These are phyloP conservation scores for Rubroboletus satanas DNA, from an alignment of 768 basidiomycete genomes.

Conservation along the genomic window DNA sequence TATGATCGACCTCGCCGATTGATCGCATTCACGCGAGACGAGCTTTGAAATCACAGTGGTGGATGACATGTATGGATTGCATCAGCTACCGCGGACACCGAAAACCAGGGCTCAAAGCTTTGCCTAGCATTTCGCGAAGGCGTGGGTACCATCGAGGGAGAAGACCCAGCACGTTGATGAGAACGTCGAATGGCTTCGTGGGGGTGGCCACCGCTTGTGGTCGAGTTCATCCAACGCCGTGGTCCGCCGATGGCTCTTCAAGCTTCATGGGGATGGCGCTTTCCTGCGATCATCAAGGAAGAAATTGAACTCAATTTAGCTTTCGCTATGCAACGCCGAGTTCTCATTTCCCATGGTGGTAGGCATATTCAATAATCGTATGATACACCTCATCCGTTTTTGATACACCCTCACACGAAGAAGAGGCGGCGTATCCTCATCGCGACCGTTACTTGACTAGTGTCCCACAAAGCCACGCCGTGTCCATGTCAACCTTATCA, in stretches of 20 bases:
- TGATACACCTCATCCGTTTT: background rate
- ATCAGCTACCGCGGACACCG: background rate
- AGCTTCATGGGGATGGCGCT: too few species aligned
- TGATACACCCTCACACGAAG: background rate
- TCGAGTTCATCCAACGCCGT: background rate
- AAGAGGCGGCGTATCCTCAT: too few species aligned
- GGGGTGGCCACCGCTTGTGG: background rate
- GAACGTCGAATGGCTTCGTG: conserved; percentile 2
- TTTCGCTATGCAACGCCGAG: background rate
- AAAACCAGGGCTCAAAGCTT: background rate
- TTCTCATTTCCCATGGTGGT: background rate
- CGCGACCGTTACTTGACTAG: too few species aligned
- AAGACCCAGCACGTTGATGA: background rate
- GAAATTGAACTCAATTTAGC: background rate
- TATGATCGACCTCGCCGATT: background rate
- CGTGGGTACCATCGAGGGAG: background rate
- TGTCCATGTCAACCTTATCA: background rate
- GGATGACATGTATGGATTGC: background rate
- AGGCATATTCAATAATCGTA: background rate
- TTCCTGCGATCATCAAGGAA: conserved; percentile 18
- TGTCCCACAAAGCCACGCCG: background rate
- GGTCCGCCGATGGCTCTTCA: background rate
- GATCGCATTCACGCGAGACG: background rate
- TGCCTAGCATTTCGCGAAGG: background rate
- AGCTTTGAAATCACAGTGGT: background rate